These are phyloP conservation scores for Zygosaccharomyces lentus DNA, from an alignment of 805 yeast species.

Conservation along the genomic window DNA sequence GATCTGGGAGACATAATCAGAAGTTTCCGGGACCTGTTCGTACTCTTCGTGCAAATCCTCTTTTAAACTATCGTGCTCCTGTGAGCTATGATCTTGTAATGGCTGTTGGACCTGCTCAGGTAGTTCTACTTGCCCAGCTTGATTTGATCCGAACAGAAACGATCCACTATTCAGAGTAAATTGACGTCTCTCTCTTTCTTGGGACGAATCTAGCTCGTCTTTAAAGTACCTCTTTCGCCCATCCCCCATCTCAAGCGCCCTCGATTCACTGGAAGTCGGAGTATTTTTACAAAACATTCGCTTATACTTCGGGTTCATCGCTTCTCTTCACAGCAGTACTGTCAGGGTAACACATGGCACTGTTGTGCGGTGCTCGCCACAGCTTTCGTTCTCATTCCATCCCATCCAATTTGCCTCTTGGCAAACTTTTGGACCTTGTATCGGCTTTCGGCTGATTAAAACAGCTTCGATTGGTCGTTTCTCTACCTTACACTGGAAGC, in stretches of 20 bases:
- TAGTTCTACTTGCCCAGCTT: conserved; percentile 2
- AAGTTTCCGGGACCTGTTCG: not conserved
- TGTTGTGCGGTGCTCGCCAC: not conserved
- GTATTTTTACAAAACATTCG: not conserved
- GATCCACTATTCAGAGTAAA: conserved; percentile 19
- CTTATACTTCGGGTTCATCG: not conserved
- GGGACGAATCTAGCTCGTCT: conserved; percentile 30
- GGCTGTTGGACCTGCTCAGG: not conserved
- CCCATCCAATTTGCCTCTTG: not conserved
- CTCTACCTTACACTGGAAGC: not conserved
- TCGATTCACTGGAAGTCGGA: not conserved
- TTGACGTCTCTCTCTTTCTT: conserved; percentile 11
- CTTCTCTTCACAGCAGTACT: not conserved
- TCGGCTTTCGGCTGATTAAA: not conserved
- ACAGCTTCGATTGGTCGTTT: not conserved
- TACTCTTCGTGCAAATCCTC: conserved; percentile 1
- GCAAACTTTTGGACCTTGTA: not conserved
- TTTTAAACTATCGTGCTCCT: not conserved
- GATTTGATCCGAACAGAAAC: conserved; percentile 17
- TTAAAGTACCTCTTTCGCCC: conserved; percentile 27
- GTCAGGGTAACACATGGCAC: not conserved
- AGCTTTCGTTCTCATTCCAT: not conserved
- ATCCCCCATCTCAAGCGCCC: conserved; percentile 3
- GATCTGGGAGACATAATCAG: conserved; percentile 27
- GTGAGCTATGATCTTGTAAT: not conserved